Evolutionary conservation across 352 stramenopile species (phyloP).

Genomic region (Pythium diclinum): DNA sequence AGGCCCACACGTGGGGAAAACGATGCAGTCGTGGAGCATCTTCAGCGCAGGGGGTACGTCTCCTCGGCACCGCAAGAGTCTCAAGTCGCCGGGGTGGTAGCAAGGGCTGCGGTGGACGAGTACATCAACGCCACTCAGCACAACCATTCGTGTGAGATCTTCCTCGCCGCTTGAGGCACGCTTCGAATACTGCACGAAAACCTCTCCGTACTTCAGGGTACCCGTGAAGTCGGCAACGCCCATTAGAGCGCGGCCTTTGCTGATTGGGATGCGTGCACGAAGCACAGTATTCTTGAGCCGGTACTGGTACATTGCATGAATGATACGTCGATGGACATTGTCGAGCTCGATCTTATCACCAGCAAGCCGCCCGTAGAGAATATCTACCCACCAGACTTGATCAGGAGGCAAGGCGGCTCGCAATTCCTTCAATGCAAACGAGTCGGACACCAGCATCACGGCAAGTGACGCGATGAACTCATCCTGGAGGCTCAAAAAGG

Average conservation of each 20-base stretch:
- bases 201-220: slow-evolving; percentile 60
- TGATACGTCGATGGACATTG: slow-evolving; percentile 30
- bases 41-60: slow-evolving; percentile 46
- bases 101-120: slow-evolving; percentile 74
- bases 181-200: slow-evolving; percentile 78
- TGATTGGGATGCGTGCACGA: slow-evolving; percentile 69
- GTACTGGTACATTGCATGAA: slow-evolving; percentile 65
- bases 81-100: slow-evolving; percentile 75
- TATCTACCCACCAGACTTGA: slow-evolving; percentile 23
- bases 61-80: slow-evolving; percentile 49
- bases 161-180: slow-evolving; percentile 29
- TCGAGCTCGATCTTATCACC: slow-evolving; percentile 7
- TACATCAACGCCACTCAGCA: slow-evolving; percentile 46
- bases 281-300: slow-evolving; percentile 65
- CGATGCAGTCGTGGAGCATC: slow-evolving; percentile 62
- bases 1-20: slow-evolving; percentile 67
- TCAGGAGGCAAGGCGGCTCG: slow-evolving; percentile 13
- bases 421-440: slow-evolving; percentile 39
- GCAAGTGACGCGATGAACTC: slow-evolving; percentile 57
- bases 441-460: slow-evolving; percentile 49
- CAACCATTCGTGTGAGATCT: slow-evolving; percentile 15
- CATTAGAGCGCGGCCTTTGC: slow-evolving; percentile 65
- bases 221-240: slow-evolving; percentile 79
- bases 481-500: slow-evolving; percentile 72
- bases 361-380: slow-evolving; percentile 19